Conservation (phyloP, 106 monocot genomes). For the Dioscorea zingiberensis region DNA sequence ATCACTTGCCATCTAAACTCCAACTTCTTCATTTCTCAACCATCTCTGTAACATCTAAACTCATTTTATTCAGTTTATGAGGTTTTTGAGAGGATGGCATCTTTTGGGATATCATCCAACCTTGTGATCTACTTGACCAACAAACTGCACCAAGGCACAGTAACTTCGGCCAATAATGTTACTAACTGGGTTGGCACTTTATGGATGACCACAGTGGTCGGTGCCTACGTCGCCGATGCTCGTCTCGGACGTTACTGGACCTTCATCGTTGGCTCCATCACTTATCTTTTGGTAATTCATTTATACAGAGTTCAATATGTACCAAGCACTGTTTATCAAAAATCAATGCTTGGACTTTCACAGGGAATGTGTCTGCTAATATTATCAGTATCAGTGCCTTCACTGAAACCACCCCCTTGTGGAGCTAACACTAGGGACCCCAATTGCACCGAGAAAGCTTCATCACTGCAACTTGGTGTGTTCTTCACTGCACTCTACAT, state of each 20-base stretch:
- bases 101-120: constrained; percentile 77
- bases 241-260: constrained; percentile 33
- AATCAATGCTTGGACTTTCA: constrained; percentile 1
- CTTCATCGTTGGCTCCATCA: constrained; percentile 6
- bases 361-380: constrained; percentile 74
- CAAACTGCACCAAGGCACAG: constrained; percentile 81
- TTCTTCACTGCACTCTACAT: constrained; percentile 79
- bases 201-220: constrained; percentile 73
- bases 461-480: constrained; percentile 44
- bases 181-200: constrained; percentile 89
- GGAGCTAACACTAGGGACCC: constrained; percentile 19
- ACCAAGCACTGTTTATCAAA: too few species aligned
- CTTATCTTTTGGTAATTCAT: constrained; percentile 21
- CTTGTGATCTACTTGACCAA: constrained; percentile 68
- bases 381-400: constrained; percentile 50
- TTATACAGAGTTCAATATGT: too few species aligned
- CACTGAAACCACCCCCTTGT: constrained; percentile 60
- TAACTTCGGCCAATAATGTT: constrained; percentile 72
- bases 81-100: constrained; percentile 91
- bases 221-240: constrained; percentile 69
- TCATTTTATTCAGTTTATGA: constrained; percentile 50
- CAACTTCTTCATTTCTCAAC: neutral
- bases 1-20: neutral
- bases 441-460: constrained; percentile 23
- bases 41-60: too few species aligned